phyloP scores from a whole-genome alignment of 108 stramenopile species.

The Cylindrotheca closterium region DNA sequence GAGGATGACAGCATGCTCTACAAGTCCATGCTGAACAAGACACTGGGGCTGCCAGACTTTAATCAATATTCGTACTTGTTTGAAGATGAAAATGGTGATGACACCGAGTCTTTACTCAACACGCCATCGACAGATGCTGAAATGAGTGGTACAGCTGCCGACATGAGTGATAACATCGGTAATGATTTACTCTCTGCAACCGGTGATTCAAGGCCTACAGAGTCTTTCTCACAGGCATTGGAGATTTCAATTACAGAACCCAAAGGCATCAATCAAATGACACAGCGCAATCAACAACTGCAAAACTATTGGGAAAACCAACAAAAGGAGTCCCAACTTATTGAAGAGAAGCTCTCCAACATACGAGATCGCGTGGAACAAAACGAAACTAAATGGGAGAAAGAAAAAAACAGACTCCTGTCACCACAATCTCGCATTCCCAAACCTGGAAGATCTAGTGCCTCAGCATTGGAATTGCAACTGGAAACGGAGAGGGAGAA shows the following conservation, averaged over 20 bases:
- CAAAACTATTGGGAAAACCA: slow-evolving; percentile 26
- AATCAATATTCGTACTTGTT: neutral
- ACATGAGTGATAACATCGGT: neutral
- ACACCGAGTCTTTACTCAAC: neutral
- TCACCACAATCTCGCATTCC: slow-evolving; percentile 4
- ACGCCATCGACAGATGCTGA: neutral
- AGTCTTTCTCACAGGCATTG: neutral
- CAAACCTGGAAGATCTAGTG: neutral
- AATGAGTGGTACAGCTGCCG: neutral
- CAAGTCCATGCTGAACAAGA: slow-evolving; percentile 1
- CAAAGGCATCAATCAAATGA: neutral
- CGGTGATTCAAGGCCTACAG: too few relatives aligned
- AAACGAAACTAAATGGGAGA: slow-evolving; percentile 10
- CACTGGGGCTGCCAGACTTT: neutral
- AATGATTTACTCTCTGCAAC: neutral
- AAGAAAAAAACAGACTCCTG: slow-evolving; percentile 7
- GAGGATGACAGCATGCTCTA: neutral
- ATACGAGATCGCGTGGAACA: neutral
- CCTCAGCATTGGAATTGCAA: neutral
- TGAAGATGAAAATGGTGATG: neutral
- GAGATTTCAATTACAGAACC: neutral
- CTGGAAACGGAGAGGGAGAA: neutral
- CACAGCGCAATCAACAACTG: slow-evolving; percentile 10
- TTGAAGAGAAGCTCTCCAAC: slow-evolving; percentile 10
- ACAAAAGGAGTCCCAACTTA: slow-evolving; percentile 12